These are phyloP conservation scores for Aureobasidium pullulans DNA, from an alignment of 2,329 filamentous ascomycete genomes.

Conservation along the genomic window DNA sequence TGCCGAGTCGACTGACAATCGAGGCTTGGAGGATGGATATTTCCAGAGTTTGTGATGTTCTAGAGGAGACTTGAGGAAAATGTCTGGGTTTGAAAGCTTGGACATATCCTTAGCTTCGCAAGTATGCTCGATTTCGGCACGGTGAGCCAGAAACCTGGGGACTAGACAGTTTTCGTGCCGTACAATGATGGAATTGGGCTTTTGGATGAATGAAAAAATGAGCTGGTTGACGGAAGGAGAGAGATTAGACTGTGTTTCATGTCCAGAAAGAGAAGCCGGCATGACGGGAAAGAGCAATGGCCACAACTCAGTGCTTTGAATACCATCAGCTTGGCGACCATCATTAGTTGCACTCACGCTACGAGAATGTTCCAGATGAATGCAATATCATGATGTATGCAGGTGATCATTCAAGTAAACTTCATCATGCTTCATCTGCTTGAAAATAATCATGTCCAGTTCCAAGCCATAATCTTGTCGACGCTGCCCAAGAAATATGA, in stretches of 20 bases:
- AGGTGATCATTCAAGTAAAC: no score
- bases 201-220: not conserved
- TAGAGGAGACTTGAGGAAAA: not conserved
- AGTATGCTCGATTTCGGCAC: not conserved
- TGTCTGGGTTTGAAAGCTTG: conserved; percentile 4
- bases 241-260: conserved; percentile 8
- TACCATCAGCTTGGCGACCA: not conserved
- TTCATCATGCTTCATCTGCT: no score
- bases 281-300: not conserved
- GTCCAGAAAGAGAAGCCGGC: conserved; percentile 4
- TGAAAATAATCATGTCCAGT: no score
- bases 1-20: not conserved
- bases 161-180: not conserved
- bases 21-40: not conserved
- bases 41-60: not conserved
- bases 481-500: not conserved
- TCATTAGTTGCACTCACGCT: not conserved
- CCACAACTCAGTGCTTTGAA: not conserved
- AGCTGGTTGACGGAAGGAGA: conserved; percentile 2
- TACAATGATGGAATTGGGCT: not conserved
- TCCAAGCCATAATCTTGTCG: no score
- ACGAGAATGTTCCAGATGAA: not conserved
- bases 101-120: not conserved
- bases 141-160: not conserved
- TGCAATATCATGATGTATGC: no score